Percentiles rank a stretch among this genome's conserved stretches.
Conservation (phyloP, 352 stramenopile genomes). For the Phytophthora citrophthora region DNA sequence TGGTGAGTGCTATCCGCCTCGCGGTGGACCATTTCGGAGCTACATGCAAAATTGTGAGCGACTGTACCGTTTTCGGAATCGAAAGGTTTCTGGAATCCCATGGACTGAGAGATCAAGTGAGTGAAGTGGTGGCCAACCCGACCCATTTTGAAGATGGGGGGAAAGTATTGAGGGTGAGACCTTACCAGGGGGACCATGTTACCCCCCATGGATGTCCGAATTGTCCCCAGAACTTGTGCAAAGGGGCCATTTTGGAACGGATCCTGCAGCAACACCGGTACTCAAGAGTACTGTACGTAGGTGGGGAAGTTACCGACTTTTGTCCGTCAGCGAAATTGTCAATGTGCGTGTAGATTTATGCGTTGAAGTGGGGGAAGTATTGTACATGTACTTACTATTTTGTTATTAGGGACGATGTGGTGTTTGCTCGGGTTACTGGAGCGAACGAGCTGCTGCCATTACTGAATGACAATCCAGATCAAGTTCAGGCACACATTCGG, state of each 20-base stretch:
- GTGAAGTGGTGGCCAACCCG: slow-evolving; percentile 49
- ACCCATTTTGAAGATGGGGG: slow-evolving; percentile 25
- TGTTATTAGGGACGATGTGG: slow-evolving; percentile 24
- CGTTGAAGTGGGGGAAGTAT: not conserved
- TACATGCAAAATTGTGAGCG: slow-evolving; percentile 52
- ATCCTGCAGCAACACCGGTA: slow-evolving; percentile 37
- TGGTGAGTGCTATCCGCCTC: slow-evolving; percentile 57
- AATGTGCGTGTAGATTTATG: slow-evolving; percentile 26
- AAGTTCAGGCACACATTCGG: slow-evolving; percentile 18
- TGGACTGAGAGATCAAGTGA: slow-evolving; percentile 34
- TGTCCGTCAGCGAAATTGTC: slow-evolving; percentile 50
- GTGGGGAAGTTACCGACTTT: slow-evolving; percentile 57
- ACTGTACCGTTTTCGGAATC: slow-evolving; percentile 59
- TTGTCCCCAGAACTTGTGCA: slow-evolving; percentile 71
- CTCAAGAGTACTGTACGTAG: slow-evolving; percentile 60
- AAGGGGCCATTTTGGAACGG: slow-evolving; percentile 53
- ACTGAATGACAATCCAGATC: slow-evolving; percentile 5
- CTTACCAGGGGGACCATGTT: slow-evolving; percentile 39
- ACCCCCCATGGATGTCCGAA: slow-evolving; percentile 46
- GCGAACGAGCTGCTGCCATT: slow-evolving; percentile 12
- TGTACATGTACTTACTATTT: not conserved
- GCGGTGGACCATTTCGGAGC: slow-evolving; percentile 41
- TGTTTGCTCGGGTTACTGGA: slow-evolving; percentile 21
- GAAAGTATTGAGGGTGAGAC: slow-evolving; percentile 38
- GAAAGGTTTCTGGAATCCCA: slow-evolving; percentile 45